Evolutionary conservation across 176 grass and related monocot genomes (phyloP), one percentile per base, ranked within the genome.

Genomic region (Dendrocalamus sinicus): DNA sequence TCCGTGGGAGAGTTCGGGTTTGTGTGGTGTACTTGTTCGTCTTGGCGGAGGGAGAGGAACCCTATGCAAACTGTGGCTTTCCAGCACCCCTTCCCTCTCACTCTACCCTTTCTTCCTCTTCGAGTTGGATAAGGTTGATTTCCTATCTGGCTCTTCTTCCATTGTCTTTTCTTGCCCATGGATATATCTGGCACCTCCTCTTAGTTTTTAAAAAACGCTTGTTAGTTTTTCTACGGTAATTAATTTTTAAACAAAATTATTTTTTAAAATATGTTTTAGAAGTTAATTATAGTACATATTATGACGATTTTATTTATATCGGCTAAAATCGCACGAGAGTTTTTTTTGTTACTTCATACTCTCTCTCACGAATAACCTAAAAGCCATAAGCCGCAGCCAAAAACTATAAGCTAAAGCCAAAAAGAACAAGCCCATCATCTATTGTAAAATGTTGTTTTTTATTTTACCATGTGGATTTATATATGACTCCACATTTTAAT

Each of bases 21-120:
- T 84, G 81, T 88, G 86, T 85, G 81, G 23, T 47, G n/a, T 81
- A 66, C 69, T 84, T 41, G 86, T 80, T 75, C 78, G 70, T 84
- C 76, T 71, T 30, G 81, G 35, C 40, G 46, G 17, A 24, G 50
- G 62, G 28, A 24, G 70, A 81, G 63, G 86, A 91, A 91, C 90
- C 86, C 86, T 88, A 88, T 85, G 85, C 81, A 78, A 83, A 86
- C 78, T 47, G 83, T 89, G 88, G 57, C 88, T 63, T 62, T 51
- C 83, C 7, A 20, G 9, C 53, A 16, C 13, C 50, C 50, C 15
- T 2, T 57, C 47, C 58, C 28, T 55, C 43, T 55, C 7, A 20
- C 53, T 63, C 74, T 47, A 60, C 52, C 68, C 9, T 15, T 24
- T 32, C 72, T 45, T 12, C 22, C 20, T n/a, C 57, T n/a, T 59